Percentiles rank a stretch among this genome's conserved stretches.
Conservation (phyloP, 805 yeast species). For the Maudiozyma pseudohumilis region DNA sequence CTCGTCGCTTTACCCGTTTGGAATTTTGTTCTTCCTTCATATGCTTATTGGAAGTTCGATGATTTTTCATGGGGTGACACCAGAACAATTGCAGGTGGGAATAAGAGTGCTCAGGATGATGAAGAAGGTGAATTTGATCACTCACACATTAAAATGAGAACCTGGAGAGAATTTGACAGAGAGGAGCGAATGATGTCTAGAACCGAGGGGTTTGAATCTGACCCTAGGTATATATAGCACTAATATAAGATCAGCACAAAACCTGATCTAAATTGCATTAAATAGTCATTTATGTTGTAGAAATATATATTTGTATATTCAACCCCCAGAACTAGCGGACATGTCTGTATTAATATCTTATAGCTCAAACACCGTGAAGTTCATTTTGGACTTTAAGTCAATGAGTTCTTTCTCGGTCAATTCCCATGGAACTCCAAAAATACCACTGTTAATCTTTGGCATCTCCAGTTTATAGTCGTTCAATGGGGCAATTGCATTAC, state of each 20-base stretch:
- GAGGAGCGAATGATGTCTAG: slow-evolving; percentile 27
- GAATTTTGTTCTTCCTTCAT: slow-evolving; percentile 80
- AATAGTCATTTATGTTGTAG: background rate
- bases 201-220: background rate
- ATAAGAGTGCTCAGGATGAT: slow-evolving; percentile 37
- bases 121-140: slow-evolving; percentile 85
- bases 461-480: slow-evolving; percentile 33
- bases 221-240: background rate
- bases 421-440: slow-evolving; percentile 73
- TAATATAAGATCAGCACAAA: background rate
- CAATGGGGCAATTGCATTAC: slow-evolving; percentile 4
- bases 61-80: slow-evolving; percentile 97
- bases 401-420: slow-evolving; percentile 46
- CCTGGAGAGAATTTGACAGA: slow-evolving; percentile 90
- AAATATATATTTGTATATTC: background rate
- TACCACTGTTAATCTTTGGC: slow-evolving; percentile 77
- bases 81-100: slow-evolving; percentile 64
- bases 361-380: slow-evolving; percentile 26
- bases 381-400: slow-evolving; percentile 8
- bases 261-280: background rate
- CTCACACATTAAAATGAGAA: slow-evolving; percentile 78
- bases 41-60: slow-evolving; percentile 91
- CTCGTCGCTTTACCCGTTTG: slow-evolving; percentile 80
- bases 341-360: slow-evolving; percentile 13
- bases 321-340: background rate